phyloP scores from a whole-genome alignment of 148 eudicot species.

The Silene conica region DNA sequence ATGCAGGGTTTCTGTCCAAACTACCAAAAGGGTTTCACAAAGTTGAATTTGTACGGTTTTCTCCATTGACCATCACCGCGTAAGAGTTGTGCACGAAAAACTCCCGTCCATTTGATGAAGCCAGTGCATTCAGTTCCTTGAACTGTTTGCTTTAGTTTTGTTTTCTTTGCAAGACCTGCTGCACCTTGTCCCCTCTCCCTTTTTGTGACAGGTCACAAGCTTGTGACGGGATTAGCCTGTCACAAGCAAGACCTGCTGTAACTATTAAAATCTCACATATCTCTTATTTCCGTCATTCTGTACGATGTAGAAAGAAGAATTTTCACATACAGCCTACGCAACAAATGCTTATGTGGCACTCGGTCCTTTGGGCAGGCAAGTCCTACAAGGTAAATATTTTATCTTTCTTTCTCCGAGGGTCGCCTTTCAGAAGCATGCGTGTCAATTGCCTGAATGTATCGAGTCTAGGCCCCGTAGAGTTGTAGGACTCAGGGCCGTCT shows the following conservation, averaged over 20 bases:
- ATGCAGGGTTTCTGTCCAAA: too few species aligned
- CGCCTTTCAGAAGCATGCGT: not conserved
- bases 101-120: not conserved
- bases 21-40: too few species aligned
- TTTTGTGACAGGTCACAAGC: too few species aligned
- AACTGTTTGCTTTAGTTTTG: not conserved
- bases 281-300: not conserved
- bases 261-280: not conserved
- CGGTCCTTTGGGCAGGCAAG: conserved; percentile 71
- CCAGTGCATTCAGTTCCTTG: not conserved
- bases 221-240: too few species aligned
- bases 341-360: conserved; percentile 84
- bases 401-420: not conserved
- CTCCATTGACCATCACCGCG: too few species aligned
- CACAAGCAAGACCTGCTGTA: too few species aligned
- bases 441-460: not conserved
- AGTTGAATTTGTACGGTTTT: too few species aligned
- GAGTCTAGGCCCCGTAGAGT: not conserved
- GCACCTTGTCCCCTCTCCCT: too few species aligned
- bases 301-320: conserved; percentile 83
- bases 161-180: not conserved
- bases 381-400: conserved; percentile 59
- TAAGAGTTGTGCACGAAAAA: not conserved
- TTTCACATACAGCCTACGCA: conserved; percentile 86
- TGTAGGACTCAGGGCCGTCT: too few species aligned